A percentile compares a stretch with the other conserved stretches of the same genome.
Conservation (phyloP, 208 protist genomes). For the Tritrichomonas musculus region DNA sequence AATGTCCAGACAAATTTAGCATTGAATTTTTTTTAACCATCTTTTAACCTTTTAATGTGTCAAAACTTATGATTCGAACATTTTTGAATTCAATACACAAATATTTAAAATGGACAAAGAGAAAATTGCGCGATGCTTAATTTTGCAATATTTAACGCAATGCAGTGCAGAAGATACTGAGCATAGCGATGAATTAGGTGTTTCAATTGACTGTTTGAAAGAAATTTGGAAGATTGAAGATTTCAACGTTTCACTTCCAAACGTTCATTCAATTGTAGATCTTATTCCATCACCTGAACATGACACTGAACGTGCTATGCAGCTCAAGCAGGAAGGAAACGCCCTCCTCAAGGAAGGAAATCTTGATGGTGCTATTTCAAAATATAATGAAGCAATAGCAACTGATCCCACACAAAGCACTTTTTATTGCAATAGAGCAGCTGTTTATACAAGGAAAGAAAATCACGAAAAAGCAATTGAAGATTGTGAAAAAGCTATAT, state of each 20-base stretch:
- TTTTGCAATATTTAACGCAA: not conserved
- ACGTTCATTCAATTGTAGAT: not conserved
- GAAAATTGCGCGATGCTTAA: not conserved
- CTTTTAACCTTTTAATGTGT: too few relatives aligned
- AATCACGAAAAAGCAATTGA: not conserved
- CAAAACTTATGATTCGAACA: too few relatives aligned
- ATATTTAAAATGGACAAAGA: not conserved
- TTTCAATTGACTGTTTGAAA: conserved; percentile 22
- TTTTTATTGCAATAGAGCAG: conserved; percentile 10
- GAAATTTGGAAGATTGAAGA: not conserved
- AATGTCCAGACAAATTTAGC: too few relatives aligned
- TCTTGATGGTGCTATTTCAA: not conserved
- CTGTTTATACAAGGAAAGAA: not conserved
- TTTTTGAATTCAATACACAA: too few relatives aligned
- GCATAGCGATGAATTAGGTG: not conserved
- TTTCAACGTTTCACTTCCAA: not conserved
- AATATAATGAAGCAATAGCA: not conserved
- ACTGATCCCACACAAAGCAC: not conserved
- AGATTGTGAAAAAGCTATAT: conserved; percentile 3
- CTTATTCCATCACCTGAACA: not conserved
- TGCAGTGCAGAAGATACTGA: not conserved
- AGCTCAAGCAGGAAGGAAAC: not conserved
- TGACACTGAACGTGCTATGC: not conserved
- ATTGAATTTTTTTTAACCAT: too few relatives aligned
- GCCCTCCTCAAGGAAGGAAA: not conserved